phyloP scores from a whole-genome alignment of 345 rosid species.

The Anacardium occidentale region DNA sequence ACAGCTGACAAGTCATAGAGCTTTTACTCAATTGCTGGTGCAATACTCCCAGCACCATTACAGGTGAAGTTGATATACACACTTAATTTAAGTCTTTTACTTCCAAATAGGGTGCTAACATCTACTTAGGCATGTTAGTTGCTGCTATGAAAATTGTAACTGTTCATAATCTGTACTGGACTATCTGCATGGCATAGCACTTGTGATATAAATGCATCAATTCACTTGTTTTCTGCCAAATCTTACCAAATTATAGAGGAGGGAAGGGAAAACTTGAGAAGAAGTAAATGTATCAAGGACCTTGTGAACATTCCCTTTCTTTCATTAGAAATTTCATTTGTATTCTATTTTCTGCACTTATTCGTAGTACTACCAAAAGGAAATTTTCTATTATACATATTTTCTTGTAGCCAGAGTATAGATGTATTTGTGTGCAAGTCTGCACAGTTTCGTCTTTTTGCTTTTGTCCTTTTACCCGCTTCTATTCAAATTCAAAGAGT shows the following conservation, averaged over 20 bases:
- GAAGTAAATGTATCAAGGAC: background rate
- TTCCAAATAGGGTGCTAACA: background rate
- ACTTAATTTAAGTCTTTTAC: background rate
- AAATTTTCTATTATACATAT: background rate
- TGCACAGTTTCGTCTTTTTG: background rate
- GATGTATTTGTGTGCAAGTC: no score
- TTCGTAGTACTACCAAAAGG: background rate
- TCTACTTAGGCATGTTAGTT: background rate
- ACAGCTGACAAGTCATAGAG: conserved; percentile 72
- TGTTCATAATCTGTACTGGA: background rate
- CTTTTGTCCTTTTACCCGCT: background rate
- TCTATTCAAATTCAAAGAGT: background rate
- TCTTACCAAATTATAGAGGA: background rate
- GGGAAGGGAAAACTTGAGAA: background rate
- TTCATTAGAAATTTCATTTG: background rate
- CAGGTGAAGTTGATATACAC: conserved; percentile 47
- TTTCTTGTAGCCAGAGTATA: background rate
- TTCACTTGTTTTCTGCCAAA: background rate
- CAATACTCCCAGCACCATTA: conserved; percentile 67
- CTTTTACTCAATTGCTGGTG: conserved; percentile 68
- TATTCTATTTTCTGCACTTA: background rate
- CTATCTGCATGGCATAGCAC: background rate
- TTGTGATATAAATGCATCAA: background rate
- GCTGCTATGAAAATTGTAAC: background rate
- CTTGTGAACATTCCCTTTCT: background rate